These are phyloP conservation scores for Elsinoe batatas DNA, from an alignment of 2,329 filamentous ascomycete species.

Conservation along the genomic window DNA sequence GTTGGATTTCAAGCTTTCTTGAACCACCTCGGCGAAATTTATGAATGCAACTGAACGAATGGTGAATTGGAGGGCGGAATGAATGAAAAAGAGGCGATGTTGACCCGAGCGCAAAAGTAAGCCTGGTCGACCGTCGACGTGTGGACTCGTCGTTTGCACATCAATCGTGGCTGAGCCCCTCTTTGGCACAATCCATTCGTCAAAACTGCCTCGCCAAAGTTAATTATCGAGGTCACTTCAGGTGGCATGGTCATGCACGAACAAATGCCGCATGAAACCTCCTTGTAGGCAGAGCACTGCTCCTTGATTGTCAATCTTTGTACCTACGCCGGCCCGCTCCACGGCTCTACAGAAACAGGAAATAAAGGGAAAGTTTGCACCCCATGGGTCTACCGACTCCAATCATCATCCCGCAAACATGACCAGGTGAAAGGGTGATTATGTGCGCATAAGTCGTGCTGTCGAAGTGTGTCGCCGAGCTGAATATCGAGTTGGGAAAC, in stretches of 20 bases:
- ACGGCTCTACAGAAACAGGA: neutral
- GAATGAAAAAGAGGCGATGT: slow-evolving; percentile 9
- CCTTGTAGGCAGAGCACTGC: neutral
- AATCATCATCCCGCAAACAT: slow-evolving; percentile 14
- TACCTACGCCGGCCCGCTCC: slow-evolving; percentile 7
- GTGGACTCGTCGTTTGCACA: neutral
- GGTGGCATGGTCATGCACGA: slow-evolving; percentile 5
- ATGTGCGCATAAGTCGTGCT: slow-evolving; percentile 13
- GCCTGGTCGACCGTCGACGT: slow-evolving; percentile 8
- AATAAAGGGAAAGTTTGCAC: slow-evolving; percentile 12
- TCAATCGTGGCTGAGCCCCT: slow-evolving; percentile 4
- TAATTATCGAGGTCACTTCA: slow-evolving; percentile 4
- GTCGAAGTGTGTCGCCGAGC: neutral
- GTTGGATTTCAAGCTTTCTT: neutral
- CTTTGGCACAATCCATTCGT: neutral
- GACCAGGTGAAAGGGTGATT: slow-evolving; percentile 16
- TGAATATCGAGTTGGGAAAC: slow-evolving; percentile 3
- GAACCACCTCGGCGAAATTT: neutral
- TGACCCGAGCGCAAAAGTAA: slow-evolving; percentile 7
- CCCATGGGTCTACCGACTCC: slow-evolving; percentile 14
- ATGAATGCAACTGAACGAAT: neutral
- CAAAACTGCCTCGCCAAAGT: neutral
- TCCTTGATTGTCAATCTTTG: neutral
- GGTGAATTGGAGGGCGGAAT: neutral
- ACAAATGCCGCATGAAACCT: neutral